Evolutionary conservation across 192 early-diverging fungal species (phyloP).

Genomic region (Gaertneriomyces sp.): DNA sequence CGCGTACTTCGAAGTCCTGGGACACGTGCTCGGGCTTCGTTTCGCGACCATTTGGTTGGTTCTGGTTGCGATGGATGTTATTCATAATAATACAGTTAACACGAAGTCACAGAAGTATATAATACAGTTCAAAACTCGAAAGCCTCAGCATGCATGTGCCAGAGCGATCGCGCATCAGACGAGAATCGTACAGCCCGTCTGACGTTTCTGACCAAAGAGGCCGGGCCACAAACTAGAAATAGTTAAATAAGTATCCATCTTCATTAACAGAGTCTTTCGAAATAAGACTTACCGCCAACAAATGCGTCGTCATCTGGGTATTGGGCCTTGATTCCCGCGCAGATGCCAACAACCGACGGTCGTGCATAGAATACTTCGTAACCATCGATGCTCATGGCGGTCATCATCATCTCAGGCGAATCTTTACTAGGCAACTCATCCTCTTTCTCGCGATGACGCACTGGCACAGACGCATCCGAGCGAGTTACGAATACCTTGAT

Average conservation of each 20-base stretch:
- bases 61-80: no score
- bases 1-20: no score
- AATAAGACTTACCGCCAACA: conserved; percentile 8
- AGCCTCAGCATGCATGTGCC: conserved; percentile 17
- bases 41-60: no score
- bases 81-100: no score
- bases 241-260: background rate
- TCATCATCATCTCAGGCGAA: background rate
- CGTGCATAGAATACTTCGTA: conserved; percentile 3
- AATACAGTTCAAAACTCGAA: background rate
- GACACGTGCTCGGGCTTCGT: no score
- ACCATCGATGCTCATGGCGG: background rate
- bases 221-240: conserved; percentile 15
- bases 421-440: no score
- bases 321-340: conserved; percentile 7
- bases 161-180: conserved; percentile 12
- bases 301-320: conserved; percentile 9
- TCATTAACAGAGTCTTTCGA: background rate
- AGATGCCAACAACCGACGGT: background rate
- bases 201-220: background rate
- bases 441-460: background rate
- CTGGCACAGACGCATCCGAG: background rate
- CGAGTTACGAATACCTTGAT: conserved; percentile 12
- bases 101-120: no score
- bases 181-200: conserved; percentile 7